These are phyloP conservation scores for Aureobasidium pullulans DNA, from an alignment of 2,329 filamentous ascomycete species.

Conservation along the genomic window DNA sequence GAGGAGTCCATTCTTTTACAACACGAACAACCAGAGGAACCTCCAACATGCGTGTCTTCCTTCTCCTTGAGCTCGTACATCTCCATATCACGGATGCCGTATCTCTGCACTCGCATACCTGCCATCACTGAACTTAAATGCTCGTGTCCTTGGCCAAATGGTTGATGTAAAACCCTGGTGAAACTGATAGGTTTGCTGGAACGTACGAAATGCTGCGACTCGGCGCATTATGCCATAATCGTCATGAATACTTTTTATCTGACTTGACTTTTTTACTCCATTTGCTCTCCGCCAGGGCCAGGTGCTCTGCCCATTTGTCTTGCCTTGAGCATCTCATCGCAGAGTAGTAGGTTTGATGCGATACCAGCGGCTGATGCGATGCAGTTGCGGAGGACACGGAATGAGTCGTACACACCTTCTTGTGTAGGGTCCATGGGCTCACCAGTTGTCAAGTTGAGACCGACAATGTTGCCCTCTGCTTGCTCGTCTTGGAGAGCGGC, in stretches of 20 bases:
- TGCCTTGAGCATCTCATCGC: constrained; percentile 95
- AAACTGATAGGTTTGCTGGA: neutral
- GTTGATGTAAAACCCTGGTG: neutral
- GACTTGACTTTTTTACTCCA: constrained; percentile 8
- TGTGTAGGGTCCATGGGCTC: constrained; percentile 92
- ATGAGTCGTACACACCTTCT: constrained; percentile 91
- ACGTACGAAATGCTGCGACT: constrained; percentile 1
- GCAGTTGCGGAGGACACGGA: constrained; percentile 87
- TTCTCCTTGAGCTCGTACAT: too few relatives aligned
- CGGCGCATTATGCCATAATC: constrained; percentile 5
- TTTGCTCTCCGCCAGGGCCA: constrained; percentile 12
- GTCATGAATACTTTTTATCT: constrained; percentile 6
- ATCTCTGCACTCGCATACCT: too few relatives aligned
- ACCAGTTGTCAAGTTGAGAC: constrained; percentile 77
- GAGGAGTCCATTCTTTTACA: neutral
- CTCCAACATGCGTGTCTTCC: too few relatives aligned
- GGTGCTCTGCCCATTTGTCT: constrained; percentile 64
- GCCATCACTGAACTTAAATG: too few relatives aligned
- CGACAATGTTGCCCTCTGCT: constrained; percentile 74
- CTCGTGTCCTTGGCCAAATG: too few relatives aligned
- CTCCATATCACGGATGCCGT: too few relatives aligned
- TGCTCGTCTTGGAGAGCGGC: constrained; percentile 81
- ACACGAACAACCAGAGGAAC: too few relatives aligned
- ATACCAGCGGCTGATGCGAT: constrained; percentile 92
- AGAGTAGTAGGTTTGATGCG: constrained; percentile 87